Conservation (phyloP, 2,329 filamentous ascomycete genomes). For the Hypoxylon sp. region DNA sequence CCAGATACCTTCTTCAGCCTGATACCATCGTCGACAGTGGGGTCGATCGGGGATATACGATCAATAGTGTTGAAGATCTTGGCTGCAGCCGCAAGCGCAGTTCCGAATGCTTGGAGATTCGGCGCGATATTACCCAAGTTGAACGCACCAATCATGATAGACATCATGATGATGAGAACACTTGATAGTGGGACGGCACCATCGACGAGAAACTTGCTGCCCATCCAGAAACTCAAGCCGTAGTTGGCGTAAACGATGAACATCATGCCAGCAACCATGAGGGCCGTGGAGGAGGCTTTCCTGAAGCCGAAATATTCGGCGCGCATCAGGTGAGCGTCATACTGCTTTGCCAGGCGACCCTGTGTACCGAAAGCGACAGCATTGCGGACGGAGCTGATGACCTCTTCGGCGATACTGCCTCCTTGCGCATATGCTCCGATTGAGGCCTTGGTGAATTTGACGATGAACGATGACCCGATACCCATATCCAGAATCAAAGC, state of each 20-base stretch:
- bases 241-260: constrained; percentile 88
- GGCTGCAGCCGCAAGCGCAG: constrained; percentile 83
- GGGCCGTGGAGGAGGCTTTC: constrained; percentile 78
- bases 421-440: constrained; percentile 86
- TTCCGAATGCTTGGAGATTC: constrained; percentile 88
- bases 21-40: constrained; percentile 77
- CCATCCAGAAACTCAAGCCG: constrained; percentile 90
- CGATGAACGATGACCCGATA: constrained; percentile 78
- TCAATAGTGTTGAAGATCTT: constrained; percentile 98
- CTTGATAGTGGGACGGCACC: constrained; percentile 76
- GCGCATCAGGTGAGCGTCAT: constrained; percentile 79
- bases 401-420: constrained; percentile 92
- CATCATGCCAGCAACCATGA: constrained; percentile 90
- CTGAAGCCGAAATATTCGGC: constrained; percentile 84
- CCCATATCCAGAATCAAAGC: constrained; percentile 86
- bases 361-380: constrained; percentile 94
- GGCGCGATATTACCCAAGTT: constrained; percentile 89
- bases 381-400: constrained; percentile 93
- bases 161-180: constrained; percentile 88
- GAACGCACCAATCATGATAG: constrained; percentile 94
- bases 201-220: constrained; percentile 79
- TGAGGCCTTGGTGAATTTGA: constrained; percentile 84
- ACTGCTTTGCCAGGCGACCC: constrained; percentile 88
- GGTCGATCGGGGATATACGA: constrained; percentile 85
- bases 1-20: constrained; percentile 82